Conservation (phyloP, 148 eudicot genomes). For the Silene latifolia region DNA sequence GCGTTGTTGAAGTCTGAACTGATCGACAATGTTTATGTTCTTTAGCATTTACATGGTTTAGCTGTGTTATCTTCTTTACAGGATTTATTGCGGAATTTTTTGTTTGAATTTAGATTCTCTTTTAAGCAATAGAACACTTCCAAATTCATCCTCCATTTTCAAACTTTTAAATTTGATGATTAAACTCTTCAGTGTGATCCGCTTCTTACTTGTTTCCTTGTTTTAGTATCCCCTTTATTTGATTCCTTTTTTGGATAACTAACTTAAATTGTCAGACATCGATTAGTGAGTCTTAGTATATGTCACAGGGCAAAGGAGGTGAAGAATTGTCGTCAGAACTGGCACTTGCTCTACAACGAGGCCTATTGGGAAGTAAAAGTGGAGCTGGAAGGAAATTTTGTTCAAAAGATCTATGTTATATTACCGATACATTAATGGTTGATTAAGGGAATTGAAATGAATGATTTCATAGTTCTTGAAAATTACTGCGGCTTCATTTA, state of each 20-base stretch:
- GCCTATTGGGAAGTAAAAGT: slow-evolving; percentile 61
- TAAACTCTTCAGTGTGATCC: not conserved
- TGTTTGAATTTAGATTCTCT: not conserved
- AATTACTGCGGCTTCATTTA: not conserved
- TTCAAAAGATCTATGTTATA: not conserved
- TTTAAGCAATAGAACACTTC: not conserved
- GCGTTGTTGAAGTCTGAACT: not conserved
- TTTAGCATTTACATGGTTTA: not conserved
- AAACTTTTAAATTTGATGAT: not conserved
- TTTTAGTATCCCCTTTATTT: not conserved
- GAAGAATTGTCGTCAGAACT: slow-evolving; percentile 83
- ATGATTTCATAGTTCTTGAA: not conserved
- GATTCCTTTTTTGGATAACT: not conserved
- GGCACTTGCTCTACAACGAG: slow-evolving; percentile 61
- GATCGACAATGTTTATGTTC: not conserved
- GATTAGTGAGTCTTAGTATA: not conserved
- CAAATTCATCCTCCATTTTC: not conserved
- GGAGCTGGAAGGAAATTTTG: slow-evolving; percentile 23
- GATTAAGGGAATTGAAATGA: not conserved
- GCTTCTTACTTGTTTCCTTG: not conserved
- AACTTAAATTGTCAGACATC: not conserved
- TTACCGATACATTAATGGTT: not conserved
- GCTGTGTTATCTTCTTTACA: not conserved
- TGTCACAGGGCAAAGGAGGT: slow-evolving; percentile 86
- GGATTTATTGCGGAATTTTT: not conserved